phyloP scores from a whole-genome alignment of 2,329 filamentous ascomycete species.

The Keithomyces neogunnii region DNA sequence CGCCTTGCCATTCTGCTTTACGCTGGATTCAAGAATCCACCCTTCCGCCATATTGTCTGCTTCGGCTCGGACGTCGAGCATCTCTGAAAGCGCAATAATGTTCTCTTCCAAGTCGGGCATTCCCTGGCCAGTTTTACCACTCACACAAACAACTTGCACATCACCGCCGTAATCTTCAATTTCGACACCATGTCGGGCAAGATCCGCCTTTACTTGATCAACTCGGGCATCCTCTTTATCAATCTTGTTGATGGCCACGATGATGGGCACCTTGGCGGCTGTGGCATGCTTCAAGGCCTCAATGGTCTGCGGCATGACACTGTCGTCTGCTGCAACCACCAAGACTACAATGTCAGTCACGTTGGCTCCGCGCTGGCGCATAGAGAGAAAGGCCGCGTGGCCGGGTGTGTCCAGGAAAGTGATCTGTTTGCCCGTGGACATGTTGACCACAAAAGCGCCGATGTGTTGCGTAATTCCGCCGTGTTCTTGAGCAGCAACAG shows the following conservation, averaged over 20 bases:
- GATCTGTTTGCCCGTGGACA: constrained; percentile 80
- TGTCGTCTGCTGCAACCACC: constrained; percentile 93
- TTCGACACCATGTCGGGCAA: constrained; percentile 74
- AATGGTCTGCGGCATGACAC: constrained; percentile 92
- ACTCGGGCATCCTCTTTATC: constrained; percentile 78
- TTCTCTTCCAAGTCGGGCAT: constrained; percentile 92
- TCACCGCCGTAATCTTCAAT: constrained; percentile 95
- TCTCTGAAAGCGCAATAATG: constrained; percentile 75
- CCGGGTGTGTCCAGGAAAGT: constrained; percentile 97
- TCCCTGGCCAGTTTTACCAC: constrained; percentile 85
- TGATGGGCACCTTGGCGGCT: constrained; percentile 81
- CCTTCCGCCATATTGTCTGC: constrained; percentile 72
- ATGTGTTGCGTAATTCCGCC: constrained; percentile 98
- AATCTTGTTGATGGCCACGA: constrained; percentile 96
- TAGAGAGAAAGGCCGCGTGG: constrained; percentile 89
- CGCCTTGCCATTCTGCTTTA: constrained; percentile 75
- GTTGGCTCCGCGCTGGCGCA: constrained; percentile 90
- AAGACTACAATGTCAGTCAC: constrained; percentile 96
- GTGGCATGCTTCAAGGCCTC: constrained; percentile 94
- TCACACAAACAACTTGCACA: constrained; percentile 83
- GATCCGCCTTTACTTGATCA: constrained; percentile 80
- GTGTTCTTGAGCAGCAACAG: constrained; percentile 82
- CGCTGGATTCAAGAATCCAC: constrained; percentile 86
- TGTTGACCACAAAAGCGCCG: constrained; percentile 85
- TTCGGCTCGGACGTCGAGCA: constrained; percentile 84